Conservation (phyloP, 163 green algal species). For the Trebouxiophyceae sp. region DNA sequence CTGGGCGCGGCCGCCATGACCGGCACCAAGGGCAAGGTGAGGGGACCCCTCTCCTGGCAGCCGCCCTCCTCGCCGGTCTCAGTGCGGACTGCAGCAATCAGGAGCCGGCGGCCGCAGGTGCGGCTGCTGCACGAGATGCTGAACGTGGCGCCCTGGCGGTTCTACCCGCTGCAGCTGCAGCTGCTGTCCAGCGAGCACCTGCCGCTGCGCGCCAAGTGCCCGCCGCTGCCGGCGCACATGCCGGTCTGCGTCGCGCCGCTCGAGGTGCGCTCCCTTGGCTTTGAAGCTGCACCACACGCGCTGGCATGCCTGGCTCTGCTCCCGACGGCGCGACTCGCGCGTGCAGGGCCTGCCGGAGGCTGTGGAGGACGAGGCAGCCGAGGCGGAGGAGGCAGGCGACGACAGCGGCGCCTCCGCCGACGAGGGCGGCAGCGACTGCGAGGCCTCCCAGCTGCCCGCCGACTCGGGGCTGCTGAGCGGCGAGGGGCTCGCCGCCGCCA, state of each 20-base stretch:
- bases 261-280: conserved; percentile 12
- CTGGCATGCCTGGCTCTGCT: neutral
- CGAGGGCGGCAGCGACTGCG: neutral
- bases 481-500: too few relatives aligned
- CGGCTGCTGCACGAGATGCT: conserved; percentile 73
- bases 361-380: neutral
- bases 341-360: neutral
- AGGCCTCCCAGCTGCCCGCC: too few relatives aligned
- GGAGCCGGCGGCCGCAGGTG: conserved; percentile 31
- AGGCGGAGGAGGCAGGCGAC: neutral
- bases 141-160: conserved; percentile 52
- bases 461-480: too few relatives aligned
- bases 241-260: conserved; percentile 36
- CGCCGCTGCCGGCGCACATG: conserved; percentile 36
- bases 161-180: conserved; percentile 72
- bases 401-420: neutral
- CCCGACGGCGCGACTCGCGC: neutral
- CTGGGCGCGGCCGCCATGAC: conserved; percentile 30
- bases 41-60: neutral
- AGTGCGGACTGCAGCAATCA: neutral
- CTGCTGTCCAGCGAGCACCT: conserved; percentile 42
- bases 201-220: conserved; percentile 10
- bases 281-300: neutral
- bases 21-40: conserved; percentile 69
- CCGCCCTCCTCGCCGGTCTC: neutral